Base-by-base conservation (phyloP, 2,329 filamentous ascomycete species). In the Neofusicoccum sp. region DNA sequence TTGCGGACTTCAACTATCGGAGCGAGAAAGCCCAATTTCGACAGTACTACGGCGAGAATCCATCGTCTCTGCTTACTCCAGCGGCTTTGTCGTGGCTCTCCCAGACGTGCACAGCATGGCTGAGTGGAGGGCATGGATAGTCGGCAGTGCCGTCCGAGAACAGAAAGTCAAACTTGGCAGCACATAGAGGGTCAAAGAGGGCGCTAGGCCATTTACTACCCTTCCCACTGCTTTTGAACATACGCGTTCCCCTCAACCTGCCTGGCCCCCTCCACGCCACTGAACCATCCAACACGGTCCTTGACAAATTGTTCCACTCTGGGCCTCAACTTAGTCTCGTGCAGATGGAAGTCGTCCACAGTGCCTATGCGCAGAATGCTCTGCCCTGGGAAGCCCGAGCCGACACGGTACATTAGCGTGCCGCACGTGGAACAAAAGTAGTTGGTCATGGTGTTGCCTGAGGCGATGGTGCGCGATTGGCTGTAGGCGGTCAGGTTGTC, bases 11-110 rank as follows among this genome's bases (percentile, higher is more conserved):
- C 71, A 76, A 89, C 11, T 81, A 84, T 65, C 85, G 85, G 69
- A 86, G 85, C 22, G 87, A 90, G 73, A 89, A 88, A 77, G 81
- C 86, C 65, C 89, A 87, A 87, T 89, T 87, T 22, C n/a, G 33
- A 2, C 34, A 45, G n/a, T 28, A 58, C 1, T 34, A 44, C 36
- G 45, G 45, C 4, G 52, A 34, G 45, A 47, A 37, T 22, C 49
- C 4, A 16, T 71, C n/a, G n/a, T n/a, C n/a, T n/a, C n/a, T n/a
- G n/a, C n/a, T n/a, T n/a, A n/a, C n/a, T n/a, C n/a, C n/a, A n/a
- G n/a, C n/a, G n/a, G n/a, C n/a, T n/a, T n/a, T n/a, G n/a, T n/a
- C n/a, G n/a, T n/a, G n/a, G n/a, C n/a, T n/a, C n/a, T n/a, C n/a
- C n/a, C n/a, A n/a, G n/a, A n/a, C n/a, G n/a, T n/a, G n/a, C n/a